Evolutionary conservation across 169 alveolate species (phyloP).

Genomic region (Cystoisospora suis): DNA sequence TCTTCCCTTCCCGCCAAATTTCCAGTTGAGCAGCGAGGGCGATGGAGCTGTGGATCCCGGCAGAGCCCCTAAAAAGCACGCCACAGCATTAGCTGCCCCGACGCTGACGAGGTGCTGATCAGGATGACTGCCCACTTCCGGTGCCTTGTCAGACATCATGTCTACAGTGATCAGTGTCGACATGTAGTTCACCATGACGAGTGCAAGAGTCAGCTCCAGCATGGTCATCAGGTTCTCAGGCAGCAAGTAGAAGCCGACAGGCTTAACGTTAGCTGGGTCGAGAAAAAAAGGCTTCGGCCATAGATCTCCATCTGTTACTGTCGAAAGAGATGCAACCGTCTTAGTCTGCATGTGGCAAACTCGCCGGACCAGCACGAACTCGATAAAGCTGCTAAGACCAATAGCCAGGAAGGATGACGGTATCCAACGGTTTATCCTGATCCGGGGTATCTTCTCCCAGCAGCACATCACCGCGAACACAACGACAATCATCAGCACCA

Average conservation of each 20-base stretch:
- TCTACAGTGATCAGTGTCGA: slow-evolving; percentile 43
- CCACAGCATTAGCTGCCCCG: slow-evolving; percentile 36
- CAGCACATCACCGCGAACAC: slow-evolving; percentile 34
- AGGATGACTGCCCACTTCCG: not conserved
- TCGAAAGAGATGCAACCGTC: slow-evolving; percentile 31
- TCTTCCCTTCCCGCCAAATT: slow-evolving; percentile 35
- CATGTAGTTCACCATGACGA: slow-evolving; percentile 30
- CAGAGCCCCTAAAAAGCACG: slow-evolving; percentile 36
- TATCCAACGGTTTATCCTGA: not conserved
- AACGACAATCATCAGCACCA: not conserved
- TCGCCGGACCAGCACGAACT: slow-evolving; percentile 15
- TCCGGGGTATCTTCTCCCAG: slow-evolving; percentile 13
- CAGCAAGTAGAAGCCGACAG: not conserved
- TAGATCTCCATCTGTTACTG: not conserved
- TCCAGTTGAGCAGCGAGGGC: slow-evolving; percentile 23
- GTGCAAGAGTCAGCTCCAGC: slow-evolving; percentile 31
- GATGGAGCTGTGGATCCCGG: slow-evolving; percentile 47
- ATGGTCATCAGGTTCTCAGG: not conserved
- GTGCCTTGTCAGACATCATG: not conserved
- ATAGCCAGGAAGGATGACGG: slow-evolving; percentile 50
- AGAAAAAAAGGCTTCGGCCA: slow-evolving; percentile 20
- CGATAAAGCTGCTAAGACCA: slow-evolving; percentile 25
- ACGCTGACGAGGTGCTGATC: slow-evolving; percentile 37
- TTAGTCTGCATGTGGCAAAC: slow-evolving; percentile 4
- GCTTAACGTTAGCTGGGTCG: not conserved